These are phyloP conservation scores for Dichotomocladium elegans DNA, from an alignment of 371 early-diverging fungal species.

Conservation along the genomic window DNA sequence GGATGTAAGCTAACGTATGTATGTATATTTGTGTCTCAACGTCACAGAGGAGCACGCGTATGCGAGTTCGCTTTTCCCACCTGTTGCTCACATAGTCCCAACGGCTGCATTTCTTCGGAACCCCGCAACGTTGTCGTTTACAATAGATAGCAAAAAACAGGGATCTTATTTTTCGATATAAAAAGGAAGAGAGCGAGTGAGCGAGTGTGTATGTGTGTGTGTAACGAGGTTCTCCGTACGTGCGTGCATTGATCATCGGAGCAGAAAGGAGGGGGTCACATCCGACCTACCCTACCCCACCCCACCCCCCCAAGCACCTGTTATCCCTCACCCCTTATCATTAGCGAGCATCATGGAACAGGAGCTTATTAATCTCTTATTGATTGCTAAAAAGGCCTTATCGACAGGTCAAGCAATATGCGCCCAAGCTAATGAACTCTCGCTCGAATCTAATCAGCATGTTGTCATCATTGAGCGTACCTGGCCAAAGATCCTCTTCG, in stretches of 20 bases:
- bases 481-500: conserved; percentile 38
- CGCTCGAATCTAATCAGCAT: conserved; percentile 29
- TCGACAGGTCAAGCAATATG: conserved; percentile 36
- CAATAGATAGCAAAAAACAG: background rate
- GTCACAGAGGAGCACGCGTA: conserved; percentile 5
- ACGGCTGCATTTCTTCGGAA: conserved; percentile 6
- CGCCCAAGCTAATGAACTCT: conserved; percentile 32
- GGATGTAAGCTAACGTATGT: too few species aligned
- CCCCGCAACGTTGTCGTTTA: background rate
- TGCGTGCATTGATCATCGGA: background rate
- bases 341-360: conserved; percentile 32
- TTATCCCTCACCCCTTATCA: too few species aligned
- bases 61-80: conserved; percentile 7
- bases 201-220: too few species aligned
- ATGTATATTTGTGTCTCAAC: too few species aligned
- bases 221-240: background rate
- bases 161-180: too few species aligned
- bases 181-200: too few species aligned
- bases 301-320: background rate
- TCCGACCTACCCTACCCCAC: background rate
- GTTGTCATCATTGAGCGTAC: conserved; percentile 36
- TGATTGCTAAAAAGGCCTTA: conserved; percentile 40
- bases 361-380: conserved; percentile 36
- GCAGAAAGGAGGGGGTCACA: too few species aligned
- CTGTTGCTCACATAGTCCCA: conserved; percentile 5